Percentiles rank a stretch among this genome's conserved stretches.
These are phyloP conservation scores for Paxillus rubicundulus DNA, from an alignment of 768 basidiomycete genomes.

Conservation along the genomic window DNA sequence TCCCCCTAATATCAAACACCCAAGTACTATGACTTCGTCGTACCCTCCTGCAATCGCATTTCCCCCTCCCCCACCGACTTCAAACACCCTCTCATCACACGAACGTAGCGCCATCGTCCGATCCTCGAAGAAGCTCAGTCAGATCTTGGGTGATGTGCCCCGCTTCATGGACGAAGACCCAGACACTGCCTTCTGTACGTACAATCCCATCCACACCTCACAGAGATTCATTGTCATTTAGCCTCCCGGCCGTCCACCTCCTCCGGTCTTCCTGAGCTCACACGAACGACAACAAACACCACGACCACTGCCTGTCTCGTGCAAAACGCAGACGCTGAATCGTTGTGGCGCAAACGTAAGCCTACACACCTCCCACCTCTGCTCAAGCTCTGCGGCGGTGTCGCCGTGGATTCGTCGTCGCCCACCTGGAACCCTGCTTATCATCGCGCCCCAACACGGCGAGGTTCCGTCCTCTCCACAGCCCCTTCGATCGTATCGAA, in stretches of 20 bases:
- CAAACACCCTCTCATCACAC: slow-evolving; percentile 47
- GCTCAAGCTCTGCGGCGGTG: slow-evolving; percentile 14
- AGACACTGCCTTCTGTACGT: slow-evolving; percentile 2
- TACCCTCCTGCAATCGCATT: not conserved
- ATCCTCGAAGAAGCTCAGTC: slow-evolving; percentile 57
- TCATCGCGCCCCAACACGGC: slow-evolving; percentile 10
- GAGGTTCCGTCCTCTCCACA: slow-evolving; percentile 22
- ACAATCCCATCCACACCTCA: rapidly evolving
- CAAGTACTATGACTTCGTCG: slow-evolving; percentile 4
- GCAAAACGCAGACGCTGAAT: slow-evolving; percentile 11
- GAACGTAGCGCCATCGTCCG: slow-evolving; percentile 58
- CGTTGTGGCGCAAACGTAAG: slow-evolving; percentile 26
- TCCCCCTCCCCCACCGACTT: slow-evolving; percentile 51
- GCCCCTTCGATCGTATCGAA: slow-evolving; percentile 14
- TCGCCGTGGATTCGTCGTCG: slow-evolving; percentile 2
- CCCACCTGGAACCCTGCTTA: slow-evolving; percentile 1
- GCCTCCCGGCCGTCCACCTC: not conserved
- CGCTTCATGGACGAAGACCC: slow-evolving; percentile 44
- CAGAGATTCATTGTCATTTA: not conserved
- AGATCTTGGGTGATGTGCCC: slow-evolving; percentile 59
- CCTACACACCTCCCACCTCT: slow-evolving; percentile 28
- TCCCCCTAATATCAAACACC: slow-evolving; percentile 3
- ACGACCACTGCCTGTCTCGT: slow-evolving; percentile 3
- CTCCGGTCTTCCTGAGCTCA: slow-evolving; percentile 2
- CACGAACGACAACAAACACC: not conserved